phyloP scores from a whole-genome alignment of 306 rosid genomes.

The Castanopsis chinensis region DNA sequence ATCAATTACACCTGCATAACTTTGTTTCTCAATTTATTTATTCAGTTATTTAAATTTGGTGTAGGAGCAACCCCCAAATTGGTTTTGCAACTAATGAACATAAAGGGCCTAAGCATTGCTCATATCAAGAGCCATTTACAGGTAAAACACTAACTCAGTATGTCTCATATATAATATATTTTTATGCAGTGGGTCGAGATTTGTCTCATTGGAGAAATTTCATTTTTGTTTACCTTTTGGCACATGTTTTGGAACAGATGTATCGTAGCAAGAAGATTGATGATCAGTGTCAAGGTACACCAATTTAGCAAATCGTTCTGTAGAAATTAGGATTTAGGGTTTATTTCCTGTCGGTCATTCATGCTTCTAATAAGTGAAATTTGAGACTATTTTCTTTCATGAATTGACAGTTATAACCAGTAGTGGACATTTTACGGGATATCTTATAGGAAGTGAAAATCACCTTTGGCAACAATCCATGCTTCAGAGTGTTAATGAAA shows the following conservation, averaged over 20 bases:
- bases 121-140: constrained; percentile 8
- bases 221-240: background rate
- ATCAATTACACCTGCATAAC: background rate
- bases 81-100: constrained; percentile 7
- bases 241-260: background rate
- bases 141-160: background rate
- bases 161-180: background rate
- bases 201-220: background rate
- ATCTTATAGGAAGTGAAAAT: background rate
- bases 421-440: background rate
- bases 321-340: background rate
- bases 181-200: background rate
- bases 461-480: background rate
- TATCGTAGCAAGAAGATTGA: constrained; percentile 7
- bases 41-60: background rate
- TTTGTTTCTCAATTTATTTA: background rate
- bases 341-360: background rate
- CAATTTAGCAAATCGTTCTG: background rate
- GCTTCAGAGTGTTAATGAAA: background rate
- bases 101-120: constrained; percentile 1
- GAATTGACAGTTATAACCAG: background rate
- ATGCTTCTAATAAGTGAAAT: background rate
- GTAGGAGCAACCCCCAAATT: constrained; percentile 7
- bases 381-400: background rate
- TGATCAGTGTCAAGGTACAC: constrained; percentile 1